These are phyloP conservation scores for Ascochyta fabae DNA, from an alignment of 2,329 filamentous ascomycete species.

Conservation along the genomic window DNA sequence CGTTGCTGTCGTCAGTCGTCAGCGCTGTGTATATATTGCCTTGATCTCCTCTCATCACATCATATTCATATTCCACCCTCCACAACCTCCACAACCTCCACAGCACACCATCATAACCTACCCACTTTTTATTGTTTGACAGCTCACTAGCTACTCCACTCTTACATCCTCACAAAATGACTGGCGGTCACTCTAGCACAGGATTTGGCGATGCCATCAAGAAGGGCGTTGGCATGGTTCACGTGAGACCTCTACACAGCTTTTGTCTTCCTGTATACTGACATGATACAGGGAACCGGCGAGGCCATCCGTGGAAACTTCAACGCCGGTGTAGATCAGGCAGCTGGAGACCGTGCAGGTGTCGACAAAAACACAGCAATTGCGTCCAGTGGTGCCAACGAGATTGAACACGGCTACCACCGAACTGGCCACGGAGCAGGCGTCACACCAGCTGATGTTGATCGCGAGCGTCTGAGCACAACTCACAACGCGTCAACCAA, in stretches of 20 bases:
- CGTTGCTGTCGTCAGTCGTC: slow-evolving; percentile 6
- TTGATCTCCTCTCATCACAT: not conserved
- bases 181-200: slow-evolving; percentile 31
- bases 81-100: not conserved
- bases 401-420: slow-evolving; percentile 44
- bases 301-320: slow-evolving; percentile 49
- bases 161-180: slow-evolving; percentile 25
- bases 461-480: slow-evolving; percentile 33
- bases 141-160: slow-evolving; percentile 10
- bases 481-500: slow-evolving; percentile 34
- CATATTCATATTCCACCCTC: not conserved
- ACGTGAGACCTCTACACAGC: slow-evolving; percentile 31
- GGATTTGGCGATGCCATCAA: slow-evolving; percentile 40
- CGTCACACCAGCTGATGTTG: slow-evolving; percentile 35
- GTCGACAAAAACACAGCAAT: slow-evolving; percentile 42
- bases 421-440: slow-evolving; percentile 40
- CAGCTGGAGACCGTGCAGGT: slow-evolving; percentile 37
- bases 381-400: slow-evolving; percentile 42
- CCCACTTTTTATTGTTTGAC: slow-evolving; percentile 9
- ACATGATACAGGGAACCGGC: slow-evolving; percentile 42
- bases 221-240: slow-evolving; percentile 44
- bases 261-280: slow-evolving; percentile 4
- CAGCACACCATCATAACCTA: not conserved
- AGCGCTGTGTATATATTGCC: not conserved
- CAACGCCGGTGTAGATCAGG: slow-evolving; percentile 45